Evolutionary conservation across 129 eudicot species (phyloP).

Genomic region (Tagetes patula): DNA sequence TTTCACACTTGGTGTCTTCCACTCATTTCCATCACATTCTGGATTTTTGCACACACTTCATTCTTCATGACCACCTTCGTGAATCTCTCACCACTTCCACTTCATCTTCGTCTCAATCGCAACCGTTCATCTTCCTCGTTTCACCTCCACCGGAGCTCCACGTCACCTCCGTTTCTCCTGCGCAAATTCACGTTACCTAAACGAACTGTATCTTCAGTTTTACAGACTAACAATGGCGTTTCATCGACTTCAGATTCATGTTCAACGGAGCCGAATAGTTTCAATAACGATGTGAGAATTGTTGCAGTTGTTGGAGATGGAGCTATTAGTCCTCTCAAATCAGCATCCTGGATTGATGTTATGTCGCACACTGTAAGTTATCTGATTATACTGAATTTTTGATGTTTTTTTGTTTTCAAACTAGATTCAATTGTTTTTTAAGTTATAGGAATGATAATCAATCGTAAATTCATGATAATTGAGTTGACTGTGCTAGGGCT

Average conservation of each 20-base stretch:
- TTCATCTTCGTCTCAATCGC: conserved; percentile 10
- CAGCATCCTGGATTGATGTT: conserved; percentile 84
- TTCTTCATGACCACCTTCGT: conserved; percentile 22
- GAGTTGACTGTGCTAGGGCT: conserved; percentile 2
- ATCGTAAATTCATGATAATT: background rate
- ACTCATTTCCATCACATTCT: conserved; percentile 4
- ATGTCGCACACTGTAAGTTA: conserved; percentile 81
- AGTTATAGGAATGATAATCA: too few relatives aligned
- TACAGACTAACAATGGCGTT: conserved; percentile 21
- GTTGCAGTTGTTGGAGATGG: conserved; percentile 79
- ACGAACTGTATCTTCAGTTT: conserved; percentile 16
- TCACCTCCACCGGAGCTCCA: conserved; percentile 15
- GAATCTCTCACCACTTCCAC: background rate
- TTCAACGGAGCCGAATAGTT: conserved; percentile 22
- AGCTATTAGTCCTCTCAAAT: conserved; percentile 75
- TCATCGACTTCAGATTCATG: conserved; percentile 24
- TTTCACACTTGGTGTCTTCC: background rate
- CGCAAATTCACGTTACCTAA: conserved; percentile 23
- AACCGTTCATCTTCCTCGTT: background rate
- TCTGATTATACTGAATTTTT: background rate
- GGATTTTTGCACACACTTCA: background rate
- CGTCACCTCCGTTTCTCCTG: conserved; percentile 18
- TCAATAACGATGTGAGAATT: conserved; percentile 47
- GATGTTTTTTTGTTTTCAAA: background rate
- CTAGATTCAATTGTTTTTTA: background rate